Base-by-base conservation (phyloP, 306 rosid genomes). In the Betula pendula region DNA sequence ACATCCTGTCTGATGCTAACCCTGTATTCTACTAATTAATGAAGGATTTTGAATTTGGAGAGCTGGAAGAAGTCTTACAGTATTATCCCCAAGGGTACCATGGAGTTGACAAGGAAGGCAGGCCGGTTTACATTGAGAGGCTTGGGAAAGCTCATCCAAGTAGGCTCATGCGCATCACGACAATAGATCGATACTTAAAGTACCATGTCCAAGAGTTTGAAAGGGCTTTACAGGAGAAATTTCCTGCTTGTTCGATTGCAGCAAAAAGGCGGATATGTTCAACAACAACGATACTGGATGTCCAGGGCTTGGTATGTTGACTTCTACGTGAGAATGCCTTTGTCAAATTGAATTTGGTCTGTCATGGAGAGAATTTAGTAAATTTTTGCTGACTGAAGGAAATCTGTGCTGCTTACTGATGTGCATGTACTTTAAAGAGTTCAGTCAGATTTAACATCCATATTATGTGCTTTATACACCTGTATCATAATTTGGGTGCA, bases 171-270 rank as follows among this genome's bases (percentile, higher is more conserved):
- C 88, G 75, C 72, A 87, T 92, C 77, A 91, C 98, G 77, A 88
- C 92, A 68, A 87, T 91, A 53, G 99, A 96, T 48, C 89, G 97
- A 42, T 96, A 96, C 88, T 59, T 92, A 68, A 92, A 85, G 87
- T 96, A 96, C 73, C 99, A 96, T 77, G 94, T 92, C 81, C 98
- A 92, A 84, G 99, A 96, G 81, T 96, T 96, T 62, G 99, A 96
- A 88, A 91, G 87, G 82, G 84, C 97, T 42, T 84, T 92, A 40
- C 89, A 79, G 43, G 99, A 92, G 81, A 96, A 96, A 49, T 96
- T 96, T 70, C 98, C 99, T 40, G 97, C 98, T 51, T 92, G 98
- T 85, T 91, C 98, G 33, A 91, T 96, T 86, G 97, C 98, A 38
- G 92, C 96, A 40, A 91, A 93, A 87, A 88, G 90, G 72, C 90